Base-by-base conservation (phyloP, 257 asterid species). In the Eustoma russellianum region DNA sequence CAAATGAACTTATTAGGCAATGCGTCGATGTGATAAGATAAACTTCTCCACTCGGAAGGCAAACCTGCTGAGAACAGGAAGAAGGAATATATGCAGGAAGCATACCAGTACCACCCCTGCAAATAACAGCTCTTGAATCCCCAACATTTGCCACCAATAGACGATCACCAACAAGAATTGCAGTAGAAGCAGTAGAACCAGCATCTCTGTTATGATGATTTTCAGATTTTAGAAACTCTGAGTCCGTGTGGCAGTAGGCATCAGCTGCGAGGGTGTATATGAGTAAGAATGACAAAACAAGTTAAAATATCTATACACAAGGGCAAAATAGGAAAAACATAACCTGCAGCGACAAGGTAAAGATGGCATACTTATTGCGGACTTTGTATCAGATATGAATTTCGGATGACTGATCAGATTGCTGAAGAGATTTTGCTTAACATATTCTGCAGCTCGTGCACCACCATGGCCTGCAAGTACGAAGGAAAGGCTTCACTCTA, bases 101-200 rank as follows among this genome's bases (percentile, higher is more conserved):
- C 83, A 72, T 73, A 91, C 97, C 97, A 53, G 69, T 65, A 33
- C 95, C 95, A 48, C 81, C 95, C 77, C 93, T 73, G 77, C 95
- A 89, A 50, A 89, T 81, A 51, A 89, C 95, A 65, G 94, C 97
- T 65, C 97, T 78, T 8, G 97, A 89, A 65, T 89, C 97, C 19
- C 97, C 97, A 55, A 89, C 97, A 64, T 89, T 89, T 52, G 97
- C 97, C 53, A 89, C 97, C 74, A 89, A 69, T 53, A 86, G 66
- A 45, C 98, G 95, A 58, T 82, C 83, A 33, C 97, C 98, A 47
- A 91, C 97, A 45, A 91, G 98, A 48, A 91, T 87, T 48, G 98
- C 98, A 55, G 98, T 91, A 38, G 98, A 91, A 66, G 98, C 98
- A 65, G 98, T 91, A 6, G 98, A 91, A 41, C 98, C 98, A 66